Base-by-base conservation (phyloP, 2,329 filamentous ascomycete species). In the Fusarium xylarioides region DNA sequence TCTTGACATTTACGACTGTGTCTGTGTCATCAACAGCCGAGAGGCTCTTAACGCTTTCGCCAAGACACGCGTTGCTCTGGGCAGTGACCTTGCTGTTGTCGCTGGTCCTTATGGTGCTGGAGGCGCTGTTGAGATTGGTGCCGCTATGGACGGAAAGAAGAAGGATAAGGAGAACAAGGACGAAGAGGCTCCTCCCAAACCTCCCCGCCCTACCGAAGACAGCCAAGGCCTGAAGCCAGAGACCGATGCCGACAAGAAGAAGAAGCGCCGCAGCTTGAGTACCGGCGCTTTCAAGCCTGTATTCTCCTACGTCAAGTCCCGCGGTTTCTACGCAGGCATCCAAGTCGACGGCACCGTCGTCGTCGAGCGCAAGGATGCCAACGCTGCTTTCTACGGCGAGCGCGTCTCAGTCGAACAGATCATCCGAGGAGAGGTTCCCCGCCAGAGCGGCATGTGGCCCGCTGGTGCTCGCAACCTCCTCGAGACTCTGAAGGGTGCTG, bases 261-360 rank as follows among this genome's bases (percentile, higher is more conserved):
- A 66, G 53, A 72, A 80, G 32, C 75, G 80, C 10, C 78, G 80
- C 34, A 80, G 78, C 53, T 70, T 79, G 42, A 79, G 79, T 43
- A 70, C 78, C 21, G 79, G 77, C 42, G 63, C 69, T 28, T 74
- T 78, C 68, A 80, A 79, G 75, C 86, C 86, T 6, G 86, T 87
- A n/a, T 87, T 87, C 63, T 86, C 85, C 5, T 97, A 97, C 80
- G 90, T 97, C 83, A 97, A 97, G 84, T 95, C 92, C 53, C 90
- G 94, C 58, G 95, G 95, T 9, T 91, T 97, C 75, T 97, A 97
- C 78, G 95, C 93, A 3, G 94, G 94, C 35, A 89, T 97, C 2
- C 93, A 95, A 77, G 88, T 97, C 38, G 95, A 97, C 78, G 95
- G 95, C 32, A 97, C 94, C 0, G 89, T 97, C 16, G 87, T 97